phyloP scores from a whole-genome alignment of 2,329 filamentous ascomycete species.

The Pyrenophora graminea region DNA sequence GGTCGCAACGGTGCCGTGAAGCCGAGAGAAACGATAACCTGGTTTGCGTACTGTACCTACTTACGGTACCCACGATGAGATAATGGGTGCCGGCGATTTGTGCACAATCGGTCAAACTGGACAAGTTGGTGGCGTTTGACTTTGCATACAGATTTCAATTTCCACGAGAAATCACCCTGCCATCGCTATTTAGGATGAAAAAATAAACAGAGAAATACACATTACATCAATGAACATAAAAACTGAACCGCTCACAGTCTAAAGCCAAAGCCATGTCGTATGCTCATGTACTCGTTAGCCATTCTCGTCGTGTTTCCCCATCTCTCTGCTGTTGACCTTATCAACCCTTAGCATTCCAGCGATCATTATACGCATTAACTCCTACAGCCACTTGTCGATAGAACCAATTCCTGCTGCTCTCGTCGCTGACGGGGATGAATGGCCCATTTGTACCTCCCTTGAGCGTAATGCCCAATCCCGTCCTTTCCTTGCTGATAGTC shows the following conservation, averaged over 20 bases:
- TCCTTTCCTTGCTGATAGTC: slow-evolving; percentile 95
- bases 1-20: slow-evolving; percentile 8
- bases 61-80: no score
- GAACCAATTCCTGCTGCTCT: slow-evolving; percentile 71
- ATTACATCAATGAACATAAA: slow-evolving; percentile 3
- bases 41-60: no score
- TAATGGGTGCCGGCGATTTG: no score
- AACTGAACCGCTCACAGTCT: not conserved
- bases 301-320: not conserved
- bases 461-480: slow-evolving; percentile 84
- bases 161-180: no score
- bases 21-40: not conserved
- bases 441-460: slow-evolving; percentile 92
- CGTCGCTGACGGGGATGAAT: slow-evolving; percentile 91
- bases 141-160: no score
- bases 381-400: slow-evolving; percentile 69
- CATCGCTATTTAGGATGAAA: no score
- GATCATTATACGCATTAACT: slow-evolving; percentile 70
- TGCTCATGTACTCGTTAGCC: slow-evolving; percentile 4
- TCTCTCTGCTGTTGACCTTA: not conserved
- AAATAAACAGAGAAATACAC: not conserved
- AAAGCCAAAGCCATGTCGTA: slow-evolving; percentile 10
- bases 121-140: no score
- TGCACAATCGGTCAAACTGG: no score
- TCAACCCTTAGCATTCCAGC: slow-evolving; percentile 64